Evolutionary conservation across 2,329 filamentous ascomycete genomes (phyloP).

Genomic region (Curvularia hawaiiensis): DNA sequence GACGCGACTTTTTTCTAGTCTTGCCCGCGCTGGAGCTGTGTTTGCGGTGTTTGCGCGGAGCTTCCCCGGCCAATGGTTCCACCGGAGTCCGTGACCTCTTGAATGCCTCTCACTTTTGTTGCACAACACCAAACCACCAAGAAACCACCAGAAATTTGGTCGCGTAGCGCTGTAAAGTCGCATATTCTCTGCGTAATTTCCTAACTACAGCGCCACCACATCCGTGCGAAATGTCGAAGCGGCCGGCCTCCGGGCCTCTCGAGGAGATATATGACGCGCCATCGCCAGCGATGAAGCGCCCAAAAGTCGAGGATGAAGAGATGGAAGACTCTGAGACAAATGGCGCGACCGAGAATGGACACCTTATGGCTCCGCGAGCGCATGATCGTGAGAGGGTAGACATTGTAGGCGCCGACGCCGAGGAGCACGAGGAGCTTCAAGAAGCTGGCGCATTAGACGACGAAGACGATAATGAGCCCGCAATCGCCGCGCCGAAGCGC

Average conservation of each 20-base stretch:
- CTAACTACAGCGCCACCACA: background rate
- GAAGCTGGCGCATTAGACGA: conserved; percentile 41
- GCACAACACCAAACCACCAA: background rate
- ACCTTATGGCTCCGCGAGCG: conserved; percentile 35
- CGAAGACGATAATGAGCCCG: conserved; percentile 46
- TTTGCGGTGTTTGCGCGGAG: conserved; percentile 33
- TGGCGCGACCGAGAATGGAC: conserved; percentile 35
- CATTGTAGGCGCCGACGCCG: conserved; percentile 42
- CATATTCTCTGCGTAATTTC: background rate
- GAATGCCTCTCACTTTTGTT: conserved; percentile 27
- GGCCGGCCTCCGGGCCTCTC: conserved; percentile 53
- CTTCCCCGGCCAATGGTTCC: conserved; percentile 24
- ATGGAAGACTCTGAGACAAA: conserved; percentile 40
- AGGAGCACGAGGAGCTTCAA: conserved; percentile 46
- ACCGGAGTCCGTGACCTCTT: conserved; percentile 22
- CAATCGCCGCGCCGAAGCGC: conserved; percentile 59
- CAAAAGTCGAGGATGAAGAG: conserved; percentile 51
- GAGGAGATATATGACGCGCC: conserved; percentile 48
- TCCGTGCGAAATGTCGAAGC: conserved; percentile 51
- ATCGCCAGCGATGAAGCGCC: conserved; percentile 56
- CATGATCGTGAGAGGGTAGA: conserved; percentile 38
- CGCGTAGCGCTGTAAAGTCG: background rate
- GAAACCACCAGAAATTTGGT: background rate
- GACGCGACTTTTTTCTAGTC: conserved; percentile 44
- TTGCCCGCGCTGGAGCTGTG: conserved; percentile 34